phyloP scores from a whole-genome alignment of 257 asterid species.

The Perilla frutescens region DNA sequence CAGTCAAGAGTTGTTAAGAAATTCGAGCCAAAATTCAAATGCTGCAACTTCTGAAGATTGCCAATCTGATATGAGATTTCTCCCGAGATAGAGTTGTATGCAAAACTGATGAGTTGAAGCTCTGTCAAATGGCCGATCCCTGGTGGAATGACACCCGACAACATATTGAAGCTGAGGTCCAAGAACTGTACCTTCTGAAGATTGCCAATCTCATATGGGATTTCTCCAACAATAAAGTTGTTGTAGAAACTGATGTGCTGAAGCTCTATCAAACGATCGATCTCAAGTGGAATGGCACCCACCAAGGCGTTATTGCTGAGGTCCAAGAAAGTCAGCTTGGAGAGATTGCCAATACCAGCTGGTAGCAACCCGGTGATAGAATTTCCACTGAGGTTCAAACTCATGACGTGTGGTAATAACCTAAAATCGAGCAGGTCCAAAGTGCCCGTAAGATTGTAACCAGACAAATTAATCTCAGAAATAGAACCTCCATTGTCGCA shows the following conservation, averaged over 20 bases:
- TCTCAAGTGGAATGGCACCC: too few species aligned
- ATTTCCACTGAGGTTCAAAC: slow-evolving; percentile 50
- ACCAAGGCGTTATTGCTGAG: slow-evolving; percentile 37
- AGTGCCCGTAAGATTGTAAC: slow-evolving; percentile 46
- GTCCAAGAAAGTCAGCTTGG: slow-evolving; percentile 63
- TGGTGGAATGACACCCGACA: too few species aligned
- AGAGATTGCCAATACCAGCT: slow-evolving; percentile 54
- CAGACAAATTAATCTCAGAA: slow-evolving; percentile 49
- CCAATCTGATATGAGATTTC: slow-evolving; percentile 61
- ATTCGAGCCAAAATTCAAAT: slow-evolving; percentile 69
- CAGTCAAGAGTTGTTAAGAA: slow-evolving; percentile 58
- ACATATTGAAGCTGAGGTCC: too few species aligned
- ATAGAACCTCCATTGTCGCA: slow-evolving; percentile 55
- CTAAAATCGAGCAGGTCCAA: slow-evolving; percentile 52
- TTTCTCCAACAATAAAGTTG: slow-evolving; percentile 30
- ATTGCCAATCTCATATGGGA: slow-evolving; percentile 64
- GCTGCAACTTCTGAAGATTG: not conserved
- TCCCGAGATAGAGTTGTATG: too few species aligned
- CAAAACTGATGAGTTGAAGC: too few species aligned
- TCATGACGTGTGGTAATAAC: slow-evolving; percentile 48
- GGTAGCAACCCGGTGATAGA: slow-evolving; percentile 65
- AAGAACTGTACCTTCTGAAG: slow-evolving; percentile 17
- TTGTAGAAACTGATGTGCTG: slow-evolving; percentile 45
- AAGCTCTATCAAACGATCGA: slow-evolving; percentile 34
- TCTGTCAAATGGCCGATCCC: too few species aligned